Evolutionary conservation across 2,329 filamentous ascomycete genomes (phyloP), one percentile per base, ranked within the genome.

Genomic region (Orbilia ellipsospora): DNA sequence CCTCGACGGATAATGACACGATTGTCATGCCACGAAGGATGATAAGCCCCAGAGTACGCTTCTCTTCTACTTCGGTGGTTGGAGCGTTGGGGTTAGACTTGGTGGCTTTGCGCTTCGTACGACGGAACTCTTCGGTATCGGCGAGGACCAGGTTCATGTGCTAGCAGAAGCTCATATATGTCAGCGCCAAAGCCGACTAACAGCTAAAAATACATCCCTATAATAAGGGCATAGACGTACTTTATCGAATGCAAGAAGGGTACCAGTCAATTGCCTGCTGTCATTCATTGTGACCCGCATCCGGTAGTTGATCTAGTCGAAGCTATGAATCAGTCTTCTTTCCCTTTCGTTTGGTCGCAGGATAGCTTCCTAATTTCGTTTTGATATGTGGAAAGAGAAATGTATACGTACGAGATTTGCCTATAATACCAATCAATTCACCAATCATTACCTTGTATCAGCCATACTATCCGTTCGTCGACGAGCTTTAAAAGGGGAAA

Each of bases 71-170:
- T 84, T 97, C 93, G 80, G 96, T 87, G 57, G 91, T 88, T 81
- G 91, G 88, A 77, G 87, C 85, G 59, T 87, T 83, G 61, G 88
- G 85, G 79, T 88, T 87, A 88, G 88, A 85, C 85, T 95, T 96
- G 80, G 88, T 87, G 80, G 90, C 88, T 86, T 91, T 94, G 83
- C 92, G 89, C 86, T 95, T 96, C 77, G 94, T 90, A 82, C 91
- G 91, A 82, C 94, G 92, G 84, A 97, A 97, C 83, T 98, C 94
- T 88, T 99, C 95, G 79, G 95, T 98, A 82, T 99, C 95, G 84
- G 94, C 95, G 77, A 99, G 91, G 77, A 99, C 95, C 78, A 99
- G 89, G 83, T 99, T 99, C 95, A 99, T 99, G 84, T 99, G 95
- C 93, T 96, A 78, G 59, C 64, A 76, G 42, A 23, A 44, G 54